Evolutionary conservation across 352 stramenopile species (phyloP).

Genomic region (Phytophthora fragariaefolia): DNA sequence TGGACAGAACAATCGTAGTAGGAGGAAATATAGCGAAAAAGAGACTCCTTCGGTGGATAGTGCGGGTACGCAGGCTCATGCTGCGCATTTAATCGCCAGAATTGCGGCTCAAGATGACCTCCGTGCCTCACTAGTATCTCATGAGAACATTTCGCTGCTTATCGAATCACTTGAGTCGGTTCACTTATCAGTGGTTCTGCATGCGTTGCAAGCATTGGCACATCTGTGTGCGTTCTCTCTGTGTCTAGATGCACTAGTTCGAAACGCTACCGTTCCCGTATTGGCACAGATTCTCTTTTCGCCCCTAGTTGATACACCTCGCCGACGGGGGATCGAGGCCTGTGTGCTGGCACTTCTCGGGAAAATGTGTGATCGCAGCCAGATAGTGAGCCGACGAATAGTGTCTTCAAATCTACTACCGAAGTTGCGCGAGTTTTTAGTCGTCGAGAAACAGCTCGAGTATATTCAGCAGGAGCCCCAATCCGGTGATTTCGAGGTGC

Average conservation of each 20-base stretch:
- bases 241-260: slow-evolving; percentile 71
- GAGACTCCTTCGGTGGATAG: slow-evolving; percentile 12
- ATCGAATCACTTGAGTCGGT: slow-evolving; percentile 83
- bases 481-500: slow-evolving; percentile 23
- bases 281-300: slow-evolving; percentile 77
- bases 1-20: neutral
- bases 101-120: slow-evolving; percentile 62
- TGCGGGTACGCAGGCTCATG: slow-evolving; percentile 55
- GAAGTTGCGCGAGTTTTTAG: slow-evolving; percentile 53
- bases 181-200: slow-evolving; percentile 65
- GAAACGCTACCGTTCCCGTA: slow-evolving; percentile 77
- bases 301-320: slow-evolving; percentile 41
- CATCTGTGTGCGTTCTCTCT: slow-evolving; percentile 67
- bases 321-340: slow-evolving; percentile 35
- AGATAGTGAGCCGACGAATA: slow-evolving; percentile 53
- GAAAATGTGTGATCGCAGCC: slow-evolving; percentile 59
- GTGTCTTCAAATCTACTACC: slow-evolving; percentile 72
- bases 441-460: slow-evolving; percentile 28
- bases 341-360: slow-evolving; percentile 54
- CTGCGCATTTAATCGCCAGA: slow-evolving; percentile 63
- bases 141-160: slow-evolving; percentile 61
- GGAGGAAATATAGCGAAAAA: slow-evolving; percentile 14
- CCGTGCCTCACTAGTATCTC: slow-evolving; percentile 54
- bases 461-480: slow-evolving; percentile 20
- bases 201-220: slow-evolving; percentile 62